Percentiles rank a stretch among this genome's conserved stretches.
phyloP scores from a whole-genome alignment of 2,329 filamentous ascomycete species.

The Talaromyces pinophilus region DNA sequence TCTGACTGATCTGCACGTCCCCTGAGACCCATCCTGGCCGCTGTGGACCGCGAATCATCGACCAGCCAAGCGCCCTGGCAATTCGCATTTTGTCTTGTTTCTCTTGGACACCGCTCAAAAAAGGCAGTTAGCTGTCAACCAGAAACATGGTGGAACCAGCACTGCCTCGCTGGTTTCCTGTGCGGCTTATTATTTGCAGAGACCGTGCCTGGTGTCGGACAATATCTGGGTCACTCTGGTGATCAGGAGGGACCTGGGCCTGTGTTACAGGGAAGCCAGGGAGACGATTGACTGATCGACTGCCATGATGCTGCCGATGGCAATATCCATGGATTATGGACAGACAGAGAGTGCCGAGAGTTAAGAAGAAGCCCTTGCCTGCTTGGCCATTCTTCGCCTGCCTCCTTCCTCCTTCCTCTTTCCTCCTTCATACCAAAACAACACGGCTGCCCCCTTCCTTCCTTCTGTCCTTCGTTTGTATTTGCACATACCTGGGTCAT shows the following conservation, averaged over 20 bases:
- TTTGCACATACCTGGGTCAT: neutral
- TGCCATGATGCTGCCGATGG: neutral
- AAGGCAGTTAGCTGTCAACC: neutral
- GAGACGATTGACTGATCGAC: conserved; percentile 8
- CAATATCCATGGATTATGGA: neutral
- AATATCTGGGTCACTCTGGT: neutral
- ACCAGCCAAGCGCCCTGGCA: neutral
- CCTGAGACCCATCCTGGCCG: neutral
- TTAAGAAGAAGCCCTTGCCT: conserved; percentile 10
- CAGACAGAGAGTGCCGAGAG: neutral
- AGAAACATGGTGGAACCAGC: conserved; percentile 14
- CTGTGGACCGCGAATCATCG: conserved; percentile 4
- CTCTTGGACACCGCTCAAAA: neutral
- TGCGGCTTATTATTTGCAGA: neutral
- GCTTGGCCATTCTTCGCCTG: conserved; percentile 5
- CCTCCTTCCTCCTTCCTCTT: conserved; percentile 15
- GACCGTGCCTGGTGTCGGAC: neutral
- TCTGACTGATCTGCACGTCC: conserved; percentile 6
- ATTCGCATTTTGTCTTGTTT: neutral
- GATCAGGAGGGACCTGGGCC: neutral
- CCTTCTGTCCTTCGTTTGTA: neutral
- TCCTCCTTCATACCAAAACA: conserved; percentile 16
- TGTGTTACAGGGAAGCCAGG: neutral
- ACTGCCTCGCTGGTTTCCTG: neutral
- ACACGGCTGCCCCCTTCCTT: conserved; percentile 10